Conservation (phyloP, 495 filamentous ascomycete genomes). For the Sordaria brevicollis region DNA sequence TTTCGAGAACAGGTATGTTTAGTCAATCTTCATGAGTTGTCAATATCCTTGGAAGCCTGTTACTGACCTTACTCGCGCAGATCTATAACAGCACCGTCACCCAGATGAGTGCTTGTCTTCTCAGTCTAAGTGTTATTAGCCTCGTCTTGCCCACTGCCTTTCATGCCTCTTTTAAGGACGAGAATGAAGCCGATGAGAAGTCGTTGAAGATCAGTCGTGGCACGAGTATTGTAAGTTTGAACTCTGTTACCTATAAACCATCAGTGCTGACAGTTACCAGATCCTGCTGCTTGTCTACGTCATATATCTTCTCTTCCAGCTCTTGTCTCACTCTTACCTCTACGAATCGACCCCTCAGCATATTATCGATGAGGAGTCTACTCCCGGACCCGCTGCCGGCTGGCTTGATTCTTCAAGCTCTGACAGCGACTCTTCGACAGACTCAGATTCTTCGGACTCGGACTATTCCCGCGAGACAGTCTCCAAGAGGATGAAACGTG, state of each 20-base stretch:
- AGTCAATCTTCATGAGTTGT: background rate
- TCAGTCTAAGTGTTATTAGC: slow-evolving; percentile 82
- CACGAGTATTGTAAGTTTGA: slow-evolving; percentile 63
- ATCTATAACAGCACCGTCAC: slow-evolving; percentile 92
- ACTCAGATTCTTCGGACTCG: slow-evolving; percentile 55
- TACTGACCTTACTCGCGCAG: slow-evolving; percentile 30
- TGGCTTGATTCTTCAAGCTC: slow-evolving; percentile 65
- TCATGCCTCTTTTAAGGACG: slow-evolving; percentile 70
- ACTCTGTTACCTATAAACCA: background rate
- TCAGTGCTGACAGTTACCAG: slow-evolving; percentile 20
- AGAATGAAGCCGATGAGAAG: slow-evolving; percentile 48
- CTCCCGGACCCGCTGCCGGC: slow-evolving; percentile 72
- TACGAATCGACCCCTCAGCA: slow-evolving; percentile 84
- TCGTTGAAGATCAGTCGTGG: slow-evolving; percentile 81
- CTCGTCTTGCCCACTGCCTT: slow-evolving; percentile 79
- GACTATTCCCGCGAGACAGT: slow-evolving; percentile 59
- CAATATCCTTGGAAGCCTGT: background rate
- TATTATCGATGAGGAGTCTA: slow-evolving; percentile 79
- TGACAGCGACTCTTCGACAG: slow-evolving; percentile 50
- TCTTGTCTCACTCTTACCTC: slow-evolving; percentile 85
- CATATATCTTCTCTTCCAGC: slow-evolving; percentile 80
- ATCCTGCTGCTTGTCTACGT: slow-evolving; percentile 75
- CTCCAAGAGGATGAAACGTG: slow-evolving; percentile 61
- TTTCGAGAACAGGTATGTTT: slow-evolving; percentile 67
- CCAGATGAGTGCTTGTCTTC: slow-evolving; percentile 87